Evolutionary conservation across 495 filamentous ascomycete species (phyloP).

Genomic region (Penicillium goetzii): DNA sequence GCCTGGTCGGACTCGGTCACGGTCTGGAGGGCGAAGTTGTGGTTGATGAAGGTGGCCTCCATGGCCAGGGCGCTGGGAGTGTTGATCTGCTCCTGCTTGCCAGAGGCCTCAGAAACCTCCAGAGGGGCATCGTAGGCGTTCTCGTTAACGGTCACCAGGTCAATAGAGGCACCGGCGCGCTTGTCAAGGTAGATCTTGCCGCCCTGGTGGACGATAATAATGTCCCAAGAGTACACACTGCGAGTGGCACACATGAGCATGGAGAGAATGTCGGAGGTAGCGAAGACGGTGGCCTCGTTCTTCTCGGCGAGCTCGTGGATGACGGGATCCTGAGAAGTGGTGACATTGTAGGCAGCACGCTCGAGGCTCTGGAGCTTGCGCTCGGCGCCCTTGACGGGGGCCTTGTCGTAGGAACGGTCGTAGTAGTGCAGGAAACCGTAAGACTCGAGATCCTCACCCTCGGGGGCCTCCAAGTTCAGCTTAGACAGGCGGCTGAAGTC

Average conservation of each 20-base stretch:
- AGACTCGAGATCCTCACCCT: slow-evolving; percentile 90
- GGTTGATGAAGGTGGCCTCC: slow-evolving; percentile 99
- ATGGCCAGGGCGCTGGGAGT: slow-evolving; percentile 86
- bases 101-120: slow-evolving; percentile 76
- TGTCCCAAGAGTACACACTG: slow-evolving; percentile 96
- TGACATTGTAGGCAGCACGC: slow-evolving; percentile 95
- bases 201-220: slow-evolving; percentile 85
- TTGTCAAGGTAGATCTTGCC: slow-evolving; percentile 99
- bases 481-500: slow-evolving; percentile 94
- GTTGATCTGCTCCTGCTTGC: slow-evolving; percentile 92
- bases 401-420: slow-evolving; percentile 91
- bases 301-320: slow-evolving; percentile 97
- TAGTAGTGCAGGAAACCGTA: slow-evolving; percentile 99
- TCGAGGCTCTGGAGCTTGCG: slow-evolving; percentile 85
- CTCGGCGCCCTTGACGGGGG: slow-evolving; percentile 83
- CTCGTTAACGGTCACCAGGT: slow-evolving; percentile 98
- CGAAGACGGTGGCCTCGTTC: slow-evolving; percentile 95
- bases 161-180: slow-evolving; percentile 87
- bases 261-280: slow-evolving; percentile 92
- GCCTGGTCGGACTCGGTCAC: slow-evolving; percentile 75
- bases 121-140: slow-evolving; percentile 96
- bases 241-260: slow-evolving; percentile 99
- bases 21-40: slow-evolving; percentile 96
- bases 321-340: slow-evolving; percentile 90
- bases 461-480: slow-evolving; percentile 90